phyloP scores from a whole-genome alignment of 2,329 filamentous ascomycete genomes.

The Fusarium sp. region DNA sequence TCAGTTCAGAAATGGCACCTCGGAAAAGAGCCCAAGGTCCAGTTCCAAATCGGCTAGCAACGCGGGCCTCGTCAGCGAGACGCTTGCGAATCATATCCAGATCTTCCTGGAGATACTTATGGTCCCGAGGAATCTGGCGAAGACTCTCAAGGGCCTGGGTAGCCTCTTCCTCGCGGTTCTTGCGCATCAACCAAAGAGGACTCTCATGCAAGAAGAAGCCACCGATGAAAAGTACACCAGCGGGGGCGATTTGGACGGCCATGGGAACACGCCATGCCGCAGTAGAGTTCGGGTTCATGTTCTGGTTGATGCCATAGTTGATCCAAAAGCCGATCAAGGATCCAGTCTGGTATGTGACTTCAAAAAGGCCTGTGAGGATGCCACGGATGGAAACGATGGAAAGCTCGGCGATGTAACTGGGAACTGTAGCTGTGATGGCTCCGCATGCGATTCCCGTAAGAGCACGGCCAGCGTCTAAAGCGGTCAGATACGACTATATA shows the following conservation, averaged over 20 bases:
- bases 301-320: conserved; percentile 58
- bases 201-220: conserved; percentile 59
- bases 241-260: conserved; percentile 59
- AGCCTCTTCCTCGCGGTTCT: conserved; percentile 50
- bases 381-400: conserved; percentile 69
- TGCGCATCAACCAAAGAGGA: conserved; percentile 55
- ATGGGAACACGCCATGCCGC: conserved; percentile 63
- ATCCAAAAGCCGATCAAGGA: conserved; percentile 64
- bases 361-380: conserved; percentile 65
- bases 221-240: conserved; percentile 56
- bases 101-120: conserved; percentile 60
- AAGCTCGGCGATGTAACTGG: conserved; percentile 72
- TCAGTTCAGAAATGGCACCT: conserved; percentile 51
- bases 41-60: conserved; percentile 50
- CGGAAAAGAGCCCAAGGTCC: conserved; percentile 51
- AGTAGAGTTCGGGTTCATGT: conserved; percentile 49
- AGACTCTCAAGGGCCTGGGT: conserved; percentile 52
- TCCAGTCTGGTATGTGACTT: conserved; percentile 66
- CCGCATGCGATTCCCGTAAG: conserved; percentile 68
- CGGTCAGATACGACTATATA: not conserved
- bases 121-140: conserved; percentile 57
- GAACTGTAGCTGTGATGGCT: conserved; percentile 68
- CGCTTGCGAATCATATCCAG: conserved; percentile 58
- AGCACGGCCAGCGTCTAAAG: conserved; percentile 66
- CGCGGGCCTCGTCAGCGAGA: conserved; percentile 50